Base-by-base conservation (phyloP, 2,329 filamentous ascomycete genomes). In the Fusarium mangiferae region DNA sequence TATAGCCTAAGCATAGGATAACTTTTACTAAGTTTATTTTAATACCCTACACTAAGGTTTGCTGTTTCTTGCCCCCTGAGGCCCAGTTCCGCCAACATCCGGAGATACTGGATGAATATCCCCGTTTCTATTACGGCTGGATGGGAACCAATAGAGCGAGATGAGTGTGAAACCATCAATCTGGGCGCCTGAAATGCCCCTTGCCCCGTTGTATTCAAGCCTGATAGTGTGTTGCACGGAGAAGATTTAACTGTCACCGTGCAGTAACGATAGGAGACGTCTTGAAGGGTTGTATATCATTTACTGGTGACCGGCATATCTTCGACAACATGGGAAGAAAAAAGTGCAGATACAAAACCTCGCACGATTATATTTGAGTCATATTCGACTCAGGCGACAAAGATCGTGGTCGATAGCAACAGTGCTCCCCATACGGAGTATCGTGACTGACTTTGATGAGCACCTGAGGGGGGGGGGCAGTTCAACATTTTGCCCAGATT, bases 341-440 rank as follows among this genome's bases (percentile, higher is more conserved):
- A 46, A 7, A 28, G 10, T 3, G 13, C 13, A 28, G 20, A 28
- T 8, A 15, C 2, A 7, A 20, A 22, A 18, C 20, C 28, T n/a
- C 0, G 15, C 46, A 4, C 30, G 12, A 18, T 51, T 5, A 4
- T 10, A 12, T 18, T 24, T 4, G 5, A 18, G 14, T 6, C 6
- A 8, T 8, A 14, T 10, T 35, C 2, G 2, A 7, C 1, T 24
- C 14, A 3, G 11, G 18, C 11, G 11, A 51, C 11, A 7, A 30
- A 7, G 12, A 7, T 35, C 5, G 30, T 35, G 22, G 11, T 51
- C 2, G 28, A 22, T 15, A 22, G 20, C 14, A 15, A 22, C 15
- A 26, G 5, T 44, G 10, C n/a, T 26, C 10, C n/a, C 10, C 26
- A 15, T 15, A 11, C 11, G 12, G 12, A 5, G 33, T 33, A 33